Evolutionary conservation across 2,329 filamentous ascomycete genomes (phyloP).

Genomic region (Cladosporium sp.): DNA sequence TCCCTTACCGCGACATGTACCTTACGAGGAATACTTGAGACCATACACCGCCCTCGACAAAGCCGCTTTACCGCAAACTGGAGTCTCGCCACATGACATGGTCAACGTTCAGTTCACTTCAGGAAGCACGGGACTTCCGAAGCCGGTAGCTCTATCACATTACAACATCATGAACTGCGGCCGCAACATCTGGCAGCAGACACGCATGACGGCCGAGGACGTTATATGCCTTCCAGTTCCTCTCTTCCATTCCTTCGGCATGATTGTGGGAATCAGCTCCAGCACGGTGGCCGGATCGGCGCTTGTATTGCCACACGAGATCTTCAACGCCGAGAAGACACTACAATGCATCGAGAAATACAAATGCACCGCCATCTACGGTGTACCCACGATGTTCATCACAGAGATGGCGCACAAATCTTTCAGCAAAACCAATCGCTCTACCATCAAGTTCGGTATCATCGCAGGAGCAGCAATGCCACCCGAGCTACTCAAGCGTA

Average conservation of each 20-base stretch:
- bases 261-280: constrained; percentile 70
- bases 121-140: constrained; percentile 67
- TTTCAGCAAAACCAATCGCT: neutral
- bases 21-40: constrained; percentile 24
- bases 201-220: constrained; percentile 62
- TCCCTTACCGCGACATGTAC: constrained; percentile 16
- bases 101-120: constrained; percentile 67
- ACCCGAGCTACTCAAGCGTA: constrained; percentile 65
- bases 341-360: constrained; percentile 56
- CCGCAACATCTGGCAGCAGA: constrained; percentile 55
- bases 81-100: constrained; percentile 27
- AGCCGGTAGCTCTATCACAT: constrained; percentile 63
- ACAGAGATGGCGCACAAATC: constrained; percentile 42
- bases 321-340: constrained; percentile 64
- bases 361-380: constrained; percentile 64
- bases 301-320: constrained; percentile 70
- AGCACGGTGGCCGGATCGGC: constrained; percentile 69
- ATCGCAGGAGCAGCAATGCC: constrained; percentile 75
- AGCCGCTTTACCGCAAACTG: constrained; percentile 18
- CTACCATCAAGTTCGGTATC: constrained; percentile 54
- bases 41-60: constrained; percentile 17
- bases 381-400: constrained; percentile 82
- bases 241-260: constrained; percentile 80
- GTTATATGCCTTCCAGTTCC: constrained; percentile 76
- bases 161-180: constrained; percentile 26